phyloP scores from a whole-genome alignment of 176 grass and related monocot species.

The Luzula sylvatica region DNA sequence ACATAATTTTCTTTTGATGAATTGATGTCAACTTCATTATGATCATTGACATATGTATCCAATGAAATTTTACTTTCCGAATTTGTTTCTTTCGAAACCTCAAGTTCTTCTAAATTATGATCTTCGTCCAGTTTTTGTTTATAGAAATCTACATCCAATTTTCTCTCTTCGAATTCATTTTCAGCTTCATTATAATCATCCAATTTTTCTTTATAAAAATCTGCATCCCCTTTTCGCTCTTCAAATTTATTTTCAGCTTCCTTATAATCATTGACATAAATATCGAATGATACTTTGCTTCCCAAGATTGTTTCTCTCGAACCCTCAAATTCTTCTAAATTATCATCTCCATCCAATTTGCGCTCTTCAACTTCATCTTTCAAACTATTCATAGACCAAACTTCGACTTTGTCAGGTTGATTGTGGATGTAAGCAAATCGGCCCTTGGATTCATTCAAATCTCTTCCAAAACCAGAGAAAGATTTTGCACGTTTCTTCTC shows the following conservation, averaged over 20 bases:
- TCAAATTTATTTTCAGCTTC: not conserved
- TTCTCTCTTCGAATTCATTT: conserved; percentile 9
- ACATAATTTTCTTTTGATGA: conserved; percentile 4
- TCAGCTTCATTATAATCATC: not conserved
- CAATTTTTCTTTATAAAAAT: not conserved
- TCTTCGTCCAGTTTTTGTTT: not conserved
- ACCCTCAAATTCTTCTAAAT: not conserved
- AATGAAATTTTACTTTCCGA: not conserved
- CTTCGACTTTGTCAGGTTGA: not conserved
- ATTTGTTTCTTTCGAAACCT: not conserved
- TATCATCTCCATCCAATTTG: conserved; percentile 2
- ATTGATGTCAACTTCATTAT: not conserved
- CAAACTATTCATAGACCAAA: not conserved
- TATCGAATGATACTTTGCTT: not conserved
- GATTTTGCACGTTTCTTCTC: conserved; percentile 16
- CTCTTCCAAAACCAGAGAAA: conserved; percentile 1
- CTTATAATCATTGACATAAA: not conserved
- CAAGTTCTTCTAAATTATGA: not conserved
- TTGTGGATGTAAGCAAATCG: not conserved
- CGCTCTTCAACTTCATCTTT: conserved; percentile 1
- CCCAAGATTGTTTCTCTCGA: conserved; percentile 3
- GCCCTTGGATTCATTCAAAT: not conserved
- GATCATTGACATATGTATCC: not conserved
- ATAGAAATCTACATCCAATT: not conserved
- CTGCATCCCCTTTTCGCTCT: not conserved